phyloP scores from a whole-genome alignment of 1,139 yeast genomes.

The Magnusiomyces fungicola region DNA sequence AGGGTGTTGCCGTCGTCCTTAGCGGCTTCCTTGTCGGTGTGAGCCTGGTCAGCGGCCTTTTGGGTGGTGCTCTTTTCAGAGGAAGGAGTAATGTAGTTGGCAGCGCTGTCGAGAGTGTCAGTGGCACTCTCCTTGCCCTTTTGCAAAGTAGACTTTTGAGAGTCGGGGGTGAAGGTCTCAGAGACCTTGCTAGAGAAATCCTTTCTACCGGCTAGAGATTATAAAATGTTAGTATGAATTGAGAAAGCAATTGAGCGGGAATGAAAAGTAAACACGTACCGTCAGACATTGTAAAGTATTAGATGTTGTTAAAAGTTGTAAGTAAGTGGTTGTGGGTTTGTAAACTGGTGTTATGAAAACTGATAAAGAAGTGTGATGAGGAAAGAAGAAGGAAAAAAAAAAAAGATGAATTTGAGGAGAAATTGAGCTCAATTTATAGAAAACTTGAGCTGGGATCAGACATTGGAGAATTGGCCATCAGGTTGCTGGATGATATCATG shows the following conservation, averaged over 20 bases:
- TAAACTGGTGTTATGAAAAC: background rate
- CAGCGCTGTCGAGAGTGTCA: conserved; percentile 56
- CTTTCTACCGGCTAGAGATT: conserved; percentile 53
- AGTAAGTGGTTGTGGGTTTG: background rate
- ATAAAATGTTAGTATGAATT: background rate
- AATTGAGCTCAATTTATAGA: conserved; percentile 66
- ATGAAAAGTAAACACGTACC: conserved; percentile 7
- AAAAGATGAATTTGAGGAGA: conserved; percentile 61
- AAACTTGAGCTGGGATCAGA: too few relatives aligned
- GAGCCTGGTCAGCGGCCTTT: conserved; percentile 49
- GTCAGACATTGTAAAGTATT: conserved; percentile 26
- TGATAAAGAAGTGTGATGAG: background rate
- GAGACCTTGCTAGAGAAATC: conserved; percentile 56
- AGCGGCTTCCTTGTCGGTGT: conserved; percentile 6
- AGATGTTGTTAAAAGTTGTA: background rate
- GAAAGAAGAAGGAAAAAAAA: conserved; percentile 52
- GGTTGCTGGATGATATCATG: too few relatives aligned
- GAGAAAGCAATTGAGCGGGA: too few relatives aligned
- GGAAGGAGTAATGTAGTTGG: conserved; percentile 52
- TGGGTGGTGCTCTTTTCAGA: conserved; percentile 62
- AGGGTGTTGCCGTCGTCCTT: background rate
- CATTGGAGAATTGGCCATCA: too few relatives aligned
- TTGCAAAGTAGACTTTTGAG: conserved; percentile 31
- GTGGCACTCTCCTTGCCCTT: conserved; percentile 68
- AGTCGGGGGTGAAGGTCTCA: conserved; percentile 66